Percentiles rank a stretch among this genome's conserved stretches.
These are phyloP conservation scores for Hanseniaspora vineae DNA, from an alignment of 805 yeast genomes.

Conservation along the genomic window DNA sequence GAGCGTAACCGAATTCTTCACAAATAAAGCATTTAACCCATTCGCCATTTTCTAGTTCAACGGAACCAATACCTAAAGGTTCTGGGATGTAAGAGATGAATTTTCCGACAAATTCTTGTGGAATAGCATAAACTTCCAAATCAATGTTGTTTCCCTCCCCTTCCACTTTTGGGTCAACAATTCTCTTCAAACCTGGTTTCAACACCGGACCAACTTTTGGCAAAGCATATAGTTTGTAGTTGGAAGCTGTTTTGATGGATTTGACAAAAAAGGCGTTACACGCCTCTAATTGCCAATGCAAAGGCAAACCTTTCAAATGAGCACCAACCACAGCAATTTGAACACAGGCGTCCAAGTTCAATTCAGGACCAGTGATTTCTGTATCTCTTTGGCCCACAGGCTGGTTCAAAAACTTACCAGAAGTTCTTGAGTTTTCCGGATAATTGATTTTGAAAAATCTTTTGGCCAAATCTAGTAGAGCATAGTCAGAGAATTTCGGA, in stretches of 20 bases:
- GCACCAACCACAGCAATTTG: slow-evolving; percentile 94
- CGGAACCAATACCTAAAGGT: slow-evolving; percentile 91
- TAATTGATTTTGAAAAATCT: slow-evolving; percentile 43
- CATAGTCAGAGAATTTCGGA: slow-evolving; percentile 74
- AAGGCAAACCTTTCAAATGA: slow-evolving; percentile 74
- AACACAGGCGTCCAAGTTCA: slow-evolving; percentile 30
- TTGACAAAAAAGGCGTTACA: slow-evolving; percentile 62
- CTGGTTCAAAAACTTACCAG: slow-evolving; percentile 31
- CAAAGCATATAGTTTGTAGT: slow-evolving; percentile 70
- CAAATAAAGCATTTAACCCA: slow-evolving; percentile 91
- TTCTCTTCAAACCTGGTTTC: slow-evolving; percentile 84
- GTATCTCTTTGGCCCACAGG: slow-evolving; percentile 7
- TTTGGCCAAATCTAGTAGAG: slow-evolving; percentile 71
- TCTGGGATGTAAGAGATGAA: slow-evolving; percentile 85
- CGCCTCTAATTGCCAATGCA: slow-evolving; percentile 87
- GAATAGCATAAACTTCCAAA: slow-evolving; percentile 76
- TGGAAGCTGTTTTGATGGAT: slow-evolving; percentile 54
- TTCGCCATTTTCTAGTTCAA: slow-evolving; percentile 67
- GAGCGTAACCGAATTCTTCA: slow-evolving; percentile 75
- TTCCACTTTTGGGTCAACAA: slow-evolving; percentile 22
- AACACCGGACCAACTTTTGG: slow-evolving; percentile 70
- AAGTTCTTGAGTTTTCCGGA: slow-evolving; percentile 34
- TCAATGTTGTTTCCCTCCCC: slow-evolving; percentile 44
- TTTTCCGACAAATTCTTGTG: slow-evolving; percentile 62
- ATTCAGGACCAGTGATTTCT: slow-evolving; percentile 10